Percentiles rank a stretch among this genome's conserved stretches.
Evolutionary conservation across 2,329 filamentous ascomycete species (phyloP).

Genomic region (Arthrobotrys musiformis): DNA sequence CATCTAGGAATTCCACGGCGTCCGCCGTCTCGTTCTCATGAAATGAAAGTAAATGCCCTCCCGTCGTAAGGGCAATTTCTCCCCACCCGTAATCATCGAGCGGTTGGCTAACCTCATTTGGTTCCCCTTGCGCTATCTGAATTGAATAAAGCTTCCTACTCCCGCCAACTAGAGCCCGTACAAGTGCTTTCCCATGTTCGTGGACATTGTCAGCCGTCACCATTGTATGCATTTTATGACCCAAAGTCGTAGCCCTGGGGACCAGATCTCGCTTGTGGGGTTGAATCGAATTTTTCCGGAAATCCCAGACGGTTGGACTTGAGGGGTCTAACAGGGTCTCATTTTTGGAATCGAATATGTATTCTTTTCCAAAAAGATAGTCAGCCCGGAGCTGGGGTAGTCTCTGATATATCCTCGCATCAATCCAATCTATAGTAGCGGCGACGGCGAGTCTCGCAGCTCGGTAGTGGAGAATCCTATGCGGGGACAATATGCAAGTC

Average conservation of each 20-base stretch:
- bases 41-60: conserved; percentile 28
- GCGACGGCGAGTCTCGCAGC: background rate
- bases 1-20: background rate
- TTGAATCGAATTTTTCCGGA: background rate
- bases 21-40: conserved; percentile 12
- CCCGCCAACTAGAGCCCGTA: background rate
- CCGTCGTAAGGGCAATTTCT: conserved; percentile 19
- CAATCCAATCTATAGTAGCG: conserved; percentile 31
- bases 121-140: conserved; percentile 4
- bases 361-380: conserved; percentile 17
- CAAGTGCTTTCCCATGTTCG: conserved; percentile 18
- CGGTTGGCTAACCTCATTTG: background rate
- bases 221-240: conserved; percentile 17
- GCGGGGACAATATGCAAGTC: conserved; percentile 24
- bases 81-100: background rate
- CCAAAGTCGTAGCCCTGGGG: background rate
- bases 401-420: conserved; percentile 2
- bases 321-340: background rate
- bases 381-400: background rate
- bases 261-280: conserved; percentile 16
- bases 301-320: background rate
- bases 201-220: conserved; percentile 19
- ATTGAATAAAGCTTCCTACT: conserved; percentile 27
- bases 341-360: no score
- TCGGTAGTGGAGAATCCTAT: conserved; percentile 11